These are phyloP conservation scores for Millerago galiae DNA, from an alignment of 805 yeast genomes.

Conservation along the genomic window DNA sequence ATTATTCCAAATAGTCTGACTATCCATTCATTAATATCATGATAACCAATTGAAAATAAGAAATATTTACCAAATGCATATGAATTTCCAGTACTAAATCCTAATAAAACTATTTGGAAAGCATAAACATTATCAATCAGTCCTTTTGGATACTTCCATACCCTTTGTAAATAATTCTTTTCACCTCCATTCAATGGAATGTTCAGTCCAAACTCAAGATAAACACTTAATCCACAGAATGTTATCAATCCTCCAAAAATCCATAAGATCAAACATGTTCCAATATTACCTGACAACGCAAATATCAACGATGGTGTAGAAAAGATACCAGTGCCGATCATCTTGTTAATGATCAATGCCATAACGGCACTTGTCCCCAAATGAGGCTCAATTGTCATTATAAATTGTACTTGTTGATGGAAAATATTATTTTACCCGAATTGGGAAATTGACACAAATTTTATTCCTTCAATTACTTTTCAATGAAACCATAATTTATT, in stretches of 20 bases:
- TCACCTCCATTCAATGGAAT: conserved; percentile 67
- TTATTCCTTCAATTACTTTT: no score
- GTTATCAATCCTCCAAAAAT: conserved; percentile 57
- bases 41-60: conserved; percentile 36
- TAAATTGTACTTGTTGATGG: no score
- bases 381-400: conserved; percentile 8
- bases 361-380: conserved; percentile 18
- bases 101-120: conserved; percentile 48
- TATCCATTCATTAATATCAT: conserved; percentile 24
- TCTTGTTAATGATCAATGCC: conserved; percentile 52
- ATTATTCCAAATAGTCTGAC: conserved; percentile 44
- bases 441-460: no score
- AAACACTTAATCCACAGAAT: conserved; percentile 46
- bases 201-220: conserved; percentile 59
- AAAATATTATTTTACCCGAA: no score
- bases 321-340: conserved; percentile 73
- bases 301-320: conserved; percentile 61
- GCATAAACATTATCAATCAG: conserved; percentile 45
- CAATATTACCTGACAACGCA: conserved; percentile 51
- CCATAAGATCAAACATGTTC: conserved; percentile 51
- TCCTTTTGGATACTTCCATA: conserved; percentile 47
- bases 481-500: no score
- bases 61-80: conserved; percentile 61
- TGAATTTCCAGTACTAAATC: conserved; percentile 57
- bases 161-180: conserved; percentile 56